These are phyloP conservation scores for Gliomastix tumulicola DNA, from an alignment of 2,329 filamentous ascomycete species.

Conservation along the genomic window DNA sequence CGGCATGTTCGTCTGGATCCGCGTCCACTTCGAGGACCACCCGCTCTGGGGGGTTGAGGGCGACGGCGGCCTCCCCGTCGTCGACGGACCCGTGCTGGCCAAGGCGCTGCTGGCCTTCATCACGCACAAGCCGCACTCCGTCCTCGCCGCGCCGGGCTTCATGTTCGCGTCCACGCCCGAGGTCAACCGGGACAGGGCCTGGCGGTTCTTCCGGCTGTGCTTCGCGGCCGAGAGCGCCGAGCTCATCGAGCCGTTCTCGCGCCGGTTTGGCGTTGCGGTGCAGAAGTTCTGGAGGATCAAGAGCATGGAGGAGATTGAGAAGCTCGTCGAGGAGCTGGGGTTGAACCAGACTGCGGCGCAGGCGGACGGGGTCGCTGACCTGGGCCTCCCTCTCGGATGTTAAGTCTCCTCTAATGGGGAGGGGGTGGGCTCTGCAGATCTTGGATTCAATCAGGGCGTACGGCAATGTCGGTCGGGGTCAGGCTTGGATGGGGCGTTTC, in stretches of 20 bases:
- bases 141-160: conserved; percentile 62
- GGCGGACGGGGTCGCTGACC: conserved; percentile 15
- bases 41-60: conserved; percentile 45
- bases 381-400: conserved; percentile 20
- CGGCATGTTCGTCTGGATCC: conserved; percentile 90
- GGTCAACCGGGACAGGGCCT: conserved; percentile 51
- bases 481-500: no score
- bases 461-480: no score
- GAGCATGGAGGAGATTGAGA: conserved; percentile 57
- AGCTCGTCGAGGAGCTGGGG: conserved; percentile 38
- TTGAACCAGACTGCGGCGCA: conserved; percentile 7
- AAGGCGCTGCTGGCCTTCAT: conserved; percentile 65
- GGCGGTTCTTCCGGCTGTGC: conserved; percentile 70
- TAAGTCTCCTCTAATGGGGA: conserved; percentile 9
- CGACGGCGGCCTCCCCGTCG: conserved; percentile 21
- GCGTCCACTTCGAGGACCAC: conserved; percentile 64
- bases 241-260: conserved; percentile 54
- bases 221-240: conserved; percentile 79
- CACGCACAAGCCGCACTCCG: conserved; percentile 60
- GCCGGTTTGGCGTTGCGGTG: conserved; percentile 61
- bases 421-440: no score
- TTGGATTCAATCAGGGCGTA: no score
- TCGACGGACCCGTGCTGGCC: conserved; percentile 49
- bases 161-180: conserved; percentile 66
- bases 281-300: conserved; percentile 73